Evolutionary conservation across 2,329 filamentous ascomycete genomes (phyloP).

Genomic region (Macrophomina pseudophaseolina): DNA sequence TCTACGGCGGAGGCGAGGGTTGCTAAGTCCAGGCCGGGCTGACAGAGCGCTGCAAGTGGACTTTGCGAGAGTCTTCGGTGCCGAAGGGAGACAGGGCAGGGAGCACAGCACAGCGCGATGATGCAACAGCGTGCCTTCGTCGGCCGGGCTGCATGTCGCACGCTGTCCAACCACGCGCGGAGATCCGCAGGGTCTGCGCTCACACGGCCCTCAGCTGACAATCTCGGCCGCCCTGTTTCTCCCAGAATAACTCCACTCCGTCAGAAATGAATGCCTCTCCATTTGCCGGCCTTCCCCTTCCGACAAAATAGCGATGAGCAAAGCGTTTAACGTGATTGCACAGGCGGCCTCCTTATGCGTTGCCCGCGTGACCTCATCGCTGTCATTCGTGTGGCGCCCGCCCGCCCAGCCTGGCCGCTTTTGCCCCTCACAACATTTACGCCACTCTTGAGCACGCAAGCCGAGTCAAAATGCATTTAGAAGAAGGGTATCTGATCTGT

Average conservation of each 20-base stretch:
- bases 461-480: conserved; percentile 24
- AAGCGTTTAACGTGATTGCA: neutral
- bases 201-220: conserved; percentile 22
- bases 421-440: conserved; percentile 7
- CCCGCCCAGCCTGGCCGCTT: neutral
- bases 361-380: conserved; percentile 4
- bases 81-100: conserved; percentile 12
- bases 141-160: conserved; percentile 1
- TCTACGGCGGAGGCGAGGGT: conserved; percentile 13
- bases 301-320: conserved; percentile 3
- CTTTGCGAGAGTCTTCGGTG: conserved; percentile 14
- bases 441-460: conserved; percentile 5
- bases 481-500: conserved; percentile 28
- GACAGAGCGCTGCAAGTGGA: conserved; percentile 8
- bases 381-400: neutral
- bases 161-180: conserved; percentile 1
- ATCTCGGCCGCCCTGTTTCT: conserved; percentile 21
- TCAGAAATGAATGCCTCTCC: neutral
- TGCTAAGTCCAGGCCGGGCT: conserved; percentile 4
- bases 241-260: neutral
- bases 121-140: conserved; percentile 8
- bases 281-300: neutral
- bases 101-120: conserved; percentile 13
- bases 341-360: neutral
- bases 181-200: conserved; percentile 22